Evolutionary conservation across 768 basidiomycete species (phyloP).

Genomic region (Tylopilus balloui): DNA sequence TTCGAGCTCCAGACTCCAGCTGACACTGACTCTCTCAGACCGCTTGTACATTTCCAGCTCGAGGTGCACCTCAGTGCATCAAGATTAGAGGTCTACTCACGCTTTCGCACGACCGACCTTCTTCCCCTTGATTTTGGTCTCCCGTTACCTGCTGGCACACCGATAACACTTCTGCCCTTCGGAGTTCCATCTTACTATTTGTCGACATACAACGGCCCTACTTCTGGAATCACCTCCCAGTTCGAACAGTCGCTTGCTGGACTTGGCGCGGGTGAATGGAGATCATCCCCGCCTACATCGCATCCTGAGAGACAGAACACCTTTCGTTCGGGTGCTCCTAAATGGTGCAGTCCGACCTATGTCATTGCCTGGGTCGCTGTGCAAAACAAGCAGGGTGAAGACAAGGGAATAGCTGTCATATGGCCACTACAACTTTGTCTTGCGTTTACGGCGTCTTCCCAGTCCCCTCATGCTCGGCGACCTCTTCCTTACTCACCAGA

Average conservation of each 20-base stretch:
- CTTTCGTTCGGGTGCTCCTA: slow-evolving; percentile 17
- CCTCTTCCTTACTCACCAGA: slow-evolving; percentile 57
- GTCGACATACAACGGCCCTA: slow-evolving; percentile 65
- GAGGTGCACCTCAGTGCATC: slow-evolving; percentile 46
- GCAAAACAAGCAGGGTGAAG: slow-evolving; percentile 75
- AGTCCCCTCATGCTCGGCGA: slow-evolving; percentile 35
- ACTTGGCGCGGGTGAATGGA: slow-evolving; percentile 57
- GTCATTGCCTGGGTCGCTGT: slow-evolving; percentile 72
- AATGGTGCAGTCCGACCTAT: slow-evolving; percentile 33
- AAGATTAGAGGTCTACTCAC: slow-evolving; percentile 62
- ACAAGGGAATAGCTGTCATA: slow-evolving; percentile 70
- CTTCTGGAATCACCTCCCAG: slow-evolving; percentile 53
- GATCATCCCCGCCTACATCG: slow-evolving; percentile 1
- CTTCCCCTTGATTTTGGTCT: slow-evolving; percentile 42
- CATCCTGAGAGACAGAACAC: slow-evolving; percentile 21
- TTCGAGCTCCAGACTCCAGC: slow-evolving; percentile 1
- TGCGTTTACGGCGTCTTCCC: slow-evolving; percentile 38
- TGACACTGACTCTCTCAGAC: slow-evolving; percentile 35
- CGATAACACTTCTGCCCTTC: slow-evolving; percentile 66
- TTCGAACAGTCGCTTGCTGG: slow-evolving; percentile 63
- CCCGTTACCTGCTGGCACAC: slow-evolving; percentile 54
- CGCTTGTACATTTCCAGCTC: slow-evolving; percentile 57
- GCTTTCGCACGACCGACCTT: slow-evolving; percentile 54
- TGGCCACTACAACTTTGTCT: slow-evolving; percentile 64
- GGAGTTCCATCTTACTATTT: slow-evolving; percentile 72